Evolutionary conservation across 2,329 filamentous ascomycete genomes (phyloP).

Genomic region (Cladosporium sp.): DNA sequence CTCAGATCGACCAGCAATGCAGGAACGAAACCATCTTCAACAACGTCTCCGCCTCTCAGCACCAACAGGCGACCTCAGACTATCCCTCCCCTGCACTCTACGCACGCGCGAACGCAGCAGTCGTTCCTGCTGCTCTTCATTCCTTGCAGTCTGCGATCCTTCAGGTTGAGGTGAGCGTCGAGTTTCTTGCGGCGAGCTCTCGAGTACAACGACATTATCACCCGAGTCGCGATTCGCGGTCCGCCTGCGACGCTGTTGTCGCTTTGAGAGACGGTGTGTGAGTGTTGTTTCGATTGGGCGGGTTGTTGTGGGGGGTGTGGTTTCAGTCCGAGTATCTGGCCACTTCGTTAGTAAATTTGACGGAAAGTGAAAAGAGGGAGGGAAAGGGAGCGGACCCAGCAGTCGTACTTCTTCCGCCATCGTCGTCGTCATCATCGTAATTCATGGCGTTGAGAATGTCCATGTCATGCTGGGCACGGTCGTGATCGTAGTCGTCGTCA

Average conservation of each 20-base stretch:
- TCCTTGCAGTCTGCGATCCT: neutral
- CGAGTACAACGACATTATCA: neutral
- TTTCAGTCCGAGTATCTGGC: slow-evolving; percentile 27
- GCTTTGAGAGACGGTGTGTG: slow-evolving; percentile 15
- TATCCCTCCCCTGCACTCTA: slow-evolving; percentile 16
- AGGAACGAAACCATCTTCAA: neutral
- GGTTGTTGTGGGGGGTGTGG: slow-evolving; percentile 3
- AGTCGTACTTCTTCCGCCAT: slow-evolving; percentile 27
- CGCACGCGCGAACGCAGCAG: slow-evolving; percentile 8
- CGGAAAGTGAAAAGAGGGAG: neutral
- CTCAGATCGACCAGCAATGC: neutral
- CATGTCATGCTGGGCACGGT: neutral
- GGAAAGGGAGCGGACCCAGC: slow-evolving; percentile 30
- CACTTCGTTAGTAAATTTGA: slow-evolving; percentile 20
- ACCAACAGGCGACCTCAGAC: slow-evolving; percentile 1
- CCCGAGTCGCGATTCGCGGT: slow-evolving; percentile 11
- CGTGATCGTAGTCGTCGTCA: slow-evolving; percentile 6
- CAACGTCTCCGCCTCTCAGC: neutral
- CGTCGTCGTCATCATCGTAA: slow-evolving; percentile 18
- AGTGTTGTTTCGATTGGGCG: slow-evolving; percentile 8
- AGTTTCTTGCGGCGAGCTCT: neutral
- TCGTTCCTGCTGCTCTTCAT: slow-evolving; percentile 13
- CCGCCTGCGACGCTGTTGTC: slow-evolving; percentile 5
- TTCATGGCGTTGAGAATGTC: neutral
- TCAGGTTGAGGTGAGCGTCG: neutral